Evolutionary conservation across 2,329 filamentous ascomycete genomes (phyloP).

Genomic region (Xylariaceae sp.): DNA sequence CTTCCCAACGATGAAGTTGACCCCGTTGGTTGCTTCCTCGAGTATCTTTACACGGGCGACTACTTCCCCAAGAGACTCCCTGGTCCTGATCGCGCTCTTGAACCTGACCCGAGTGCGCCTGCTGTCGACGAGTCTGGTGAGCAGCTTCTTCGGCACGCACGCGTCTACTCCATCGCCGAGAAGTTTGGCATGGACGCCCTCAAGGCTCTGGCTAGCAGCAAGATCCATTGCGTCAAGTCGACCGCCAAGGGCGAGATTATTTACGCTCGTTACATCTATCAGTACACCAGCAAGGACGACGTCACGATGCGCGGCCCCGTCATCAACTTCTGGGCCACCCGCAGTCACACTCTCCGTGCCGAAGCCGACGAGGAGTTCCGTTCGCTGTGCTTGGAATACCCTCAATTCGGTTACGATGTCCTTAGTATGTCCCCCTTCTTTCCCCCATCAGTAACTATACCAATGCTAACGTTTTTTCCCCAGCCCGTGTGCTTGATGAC

Average conservation of each 20-base stretch:
- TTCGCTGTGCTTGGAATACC: conserved; percentile 77
- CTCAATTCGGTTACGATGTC: conserved; percentile 90
- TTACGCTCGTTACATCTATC: conserved; percentile 88
- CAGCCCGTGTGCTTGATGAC: conserved; percentile 60
- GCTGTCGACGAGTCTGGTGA: conserved; percentile 70
- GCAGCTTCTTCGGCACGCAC: conserved; percentile 81
- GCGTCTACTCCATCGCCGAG: conserved; percentile 82
- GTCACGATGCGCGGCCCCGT: conserved; percentile 71
- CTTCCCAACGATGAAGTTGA: conserved; percentile 64
- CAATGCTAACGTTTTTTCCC: conserved; percentile 1
- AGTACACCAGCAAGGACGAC: conserved; percentile 65
- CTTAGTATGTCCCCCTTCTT: conserved; percentile 53
- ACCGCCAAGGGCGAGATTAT: conserved; percentile 86
- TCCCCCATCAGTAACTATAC: conserved; percentile 4
- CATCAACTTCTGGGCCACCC: conserved; percentile 83
- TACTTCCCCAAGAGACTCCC: conserved; percentile 71
- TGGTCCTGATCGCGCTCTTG: conserved; percentile 57
- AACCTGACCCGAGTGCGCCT: conserved; percentile 61
- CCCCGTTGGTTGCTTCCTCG: conserved; percentile 71
- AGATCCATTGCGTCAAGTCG: conserved; percentile 87
- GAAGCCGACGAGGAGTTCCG: conserved; percentile 85
- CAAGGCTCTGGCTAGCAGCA: conserved; percentile 72
- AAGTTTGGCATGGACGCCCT: conserved; percentile 65
- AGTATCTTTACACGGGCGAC: conserved; percentile 79
- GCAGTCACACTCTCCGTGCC: conserved; percentile 73